These are phyloP conservation scores for Myxozyma lipomycoides DNA, from an alignment of 805 yeast species.

Conservation along the genomic window DNA sequence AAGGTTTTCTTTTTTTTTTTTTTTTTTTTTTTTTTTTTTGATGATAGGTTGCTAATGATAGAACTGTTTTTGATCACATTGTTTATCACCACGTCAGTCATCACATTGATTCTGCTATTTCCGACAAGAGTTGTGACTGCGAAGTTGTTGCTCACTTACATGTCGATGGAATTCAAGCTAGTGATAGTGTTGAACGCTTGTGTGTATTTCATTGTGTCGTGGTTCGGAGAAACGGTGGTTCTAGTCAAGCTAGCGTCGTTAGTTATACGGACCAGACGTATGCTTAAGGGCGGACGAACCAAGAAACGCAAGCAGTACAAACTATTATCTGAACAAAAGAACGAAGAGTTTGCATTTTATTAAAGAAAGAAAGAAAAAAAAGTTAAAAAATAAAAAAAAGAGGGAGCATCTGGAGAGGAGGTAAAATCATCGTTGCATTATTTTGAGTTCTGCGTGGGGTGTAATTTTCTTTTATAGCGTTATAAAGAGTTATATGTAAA, in stretches of 20 bases:
- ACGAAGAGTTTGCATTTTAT: conserved; percentile 5
- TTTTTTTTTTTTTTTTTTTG: neutral
- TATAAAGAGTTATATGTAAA: no score
- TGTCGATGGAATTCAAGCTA: conserved; percentile 49
- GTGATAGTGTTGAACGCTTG: conserved; percentile 47
- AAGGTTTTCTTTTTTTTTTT: neutral
- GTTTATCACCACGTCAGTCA: conserved; percentile 46
- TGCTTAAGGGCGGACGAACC: conserved; percentile 24
- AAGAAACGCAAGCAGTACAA: conserved; percentile 39
- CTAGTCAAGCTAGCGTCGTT: conserved; percentile 43
- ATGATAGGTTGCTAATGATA: conserved; percentile 31
- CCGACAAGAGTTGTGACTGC: conserved; percentile 55
- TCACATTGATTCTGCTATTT: conserved; percentile 52
- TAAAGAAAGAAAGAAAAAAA: no score
- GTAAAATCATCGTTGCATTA: neutral
- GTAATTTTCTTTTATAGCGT: neutral
- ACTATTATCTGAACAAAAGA: conserved; percentile 31
- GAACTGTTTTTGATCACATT: conserved; percentile 67
- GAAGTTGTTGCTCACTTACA: conserved; percentile 70
- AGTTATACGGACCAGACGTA: conserved; percentile 12
- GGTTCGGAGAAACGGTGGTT: conserved; percentile 45
- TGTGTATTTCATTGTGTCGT: conserved; percentile 49
- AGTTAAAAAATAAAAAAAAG: no score
- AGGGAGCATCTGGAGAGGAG: neutral
- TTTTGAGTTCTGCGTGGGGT: neutral